Percentiles rank a stretch among this genome's conserved stretches.
These are phyloP conservation scores for Platismatia glauca DNA, from an alignment of 495 filamentous ascomycete species.

Conservation along the genomic window DNA sequence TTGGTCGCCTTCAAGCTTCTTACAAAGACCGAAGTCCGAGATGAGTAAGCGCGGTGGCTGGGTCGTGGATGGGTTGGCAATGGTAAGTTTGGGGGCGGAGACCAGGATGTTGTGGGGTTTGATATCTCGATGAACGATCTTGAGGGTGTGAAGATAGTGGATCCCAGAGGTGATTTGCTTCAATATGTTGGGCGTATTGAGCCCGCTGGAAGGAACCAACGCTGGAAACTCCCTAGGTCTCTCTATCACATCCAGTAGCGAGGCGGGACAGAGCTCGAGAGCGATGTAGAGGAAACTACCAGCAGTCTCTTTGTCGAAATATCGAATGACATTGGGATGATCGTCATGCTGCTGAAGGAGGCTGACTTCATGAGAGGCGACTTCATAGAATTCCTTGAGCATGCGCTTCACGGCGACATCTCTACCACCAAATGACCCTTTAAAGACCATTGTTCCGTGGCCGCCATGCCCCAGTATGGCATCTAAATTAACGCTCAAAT, in stretches of 20 bases:
- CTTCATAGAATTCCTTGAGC: conserved; percentile 88
- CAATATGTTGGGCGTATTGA: conserved; percentile 57
- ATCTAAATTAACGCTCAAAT: conserved; percentile 63
- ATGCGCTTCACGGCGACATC: conserved; percentile 95
- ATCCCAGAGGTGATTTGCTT: conserved; percentile 82
- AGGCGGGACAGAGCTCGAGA: conserved; percentile 89
- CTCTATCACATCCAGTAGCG: conserved; percentile 78
- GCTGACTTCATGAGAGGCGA: conserved; percentile 88
- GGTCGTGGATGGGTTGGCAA: conserved; percentile 26
- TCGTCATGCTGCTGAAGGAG: conserved; percentile 88
- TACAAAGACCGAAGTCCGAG: conserved; percentile 95
- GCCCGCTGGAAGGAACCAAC: conserved; percentile 37
- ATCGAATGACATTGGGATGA: conserved; percentile 92
- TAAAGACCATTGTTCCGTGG: conserved; percentile 78
- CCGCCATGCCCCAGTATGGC: conserved; percentile 70
- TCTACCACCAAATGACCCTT: conserved; percentile 78
- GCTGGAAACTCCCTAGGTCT: conserved; percentile 54
- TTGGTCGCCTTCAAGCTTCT: conserved; percentile 92
- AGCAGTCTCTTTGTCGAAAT: conserved; percentile 82
- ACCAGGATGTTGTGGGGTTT: conserved; percentile 97
- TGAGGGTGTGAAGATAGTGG: conserved; percentile 77
- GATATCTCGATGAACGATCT: conserved; percentile 93
- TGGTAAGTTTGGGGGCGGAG: conserved; percentile 38
- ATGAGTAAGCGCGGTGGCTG: conserved; percentile 64
- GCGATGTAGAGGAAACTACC: conserved; percentile 94